These are phyloP conservation scores for Exsudoporus frostii DNA, from an alignment of 768 basidiomycete genomes.

Conservation along the genomic window DNA sequence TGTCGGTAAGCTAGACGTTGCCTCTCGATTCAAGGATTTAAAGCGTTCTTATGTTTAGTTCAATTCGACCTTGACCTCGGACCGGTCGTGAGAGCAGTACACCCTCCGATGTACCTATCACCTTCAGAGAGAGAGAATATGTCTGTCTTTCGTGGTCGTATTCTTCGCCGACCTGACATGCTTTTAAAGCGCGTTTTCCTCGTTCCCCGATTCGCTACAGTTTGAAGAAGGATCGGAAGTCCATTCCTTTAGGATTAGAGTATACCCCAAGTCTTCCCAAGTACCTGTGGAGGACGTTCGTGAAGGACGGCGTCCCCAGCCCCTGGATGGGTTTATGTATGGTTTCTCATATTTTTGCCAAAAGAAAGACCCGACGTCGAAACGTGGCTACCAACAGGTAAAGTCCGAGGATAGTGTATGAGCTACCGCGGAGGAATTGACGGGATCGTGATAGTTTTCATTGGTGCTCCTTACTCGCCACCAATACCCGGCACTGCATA, in stretches of 20 bases:
- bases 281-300: constrained; percentile 9
- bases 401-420: background rate
- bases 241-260: constrained; percentile 85
- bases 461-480: constrained; percentile 82
- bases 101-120: constrained; percentile 62
- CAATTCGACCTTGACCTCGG: constrained; percentile 90
- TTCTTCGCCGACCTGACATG: constrained; percentile 4
- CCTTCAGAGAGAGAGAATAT: constrained; percentile 78
- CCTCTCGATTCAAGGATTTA: background rate
- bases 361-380: constrained; percentile 56
- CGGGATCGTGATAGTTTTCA: constrained; percentile 12
- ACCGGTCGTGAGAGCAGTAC: constrained; percentile 69
- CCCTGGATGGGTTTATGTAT: constrained; percentile 67
- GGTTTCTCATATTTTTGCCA: constrained; percentile 80
- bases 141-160: constrained; percentile 35
- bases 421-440: background rate
- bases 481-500: constrained; percentile 81
- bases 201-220: constrained; percentile 86
- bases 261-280: constrained; percentile 32
- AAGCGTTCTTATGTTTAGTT: constrained; percentile 40
- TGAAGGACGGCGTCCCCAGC: constrained; percentile 34
- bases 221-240: constrained; percentile 81
- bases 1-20: constrained; percentile 47
- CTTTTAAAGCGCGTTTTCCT: constrained; percentile 73
- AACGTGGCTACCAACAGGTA: constrained; percentile 81